Evolutionary conservation across 768 basidiomycete species (phyloP), one percentile per base, ranked within the genome.

Genomic region (Fomitopsis serialis): DNA sequence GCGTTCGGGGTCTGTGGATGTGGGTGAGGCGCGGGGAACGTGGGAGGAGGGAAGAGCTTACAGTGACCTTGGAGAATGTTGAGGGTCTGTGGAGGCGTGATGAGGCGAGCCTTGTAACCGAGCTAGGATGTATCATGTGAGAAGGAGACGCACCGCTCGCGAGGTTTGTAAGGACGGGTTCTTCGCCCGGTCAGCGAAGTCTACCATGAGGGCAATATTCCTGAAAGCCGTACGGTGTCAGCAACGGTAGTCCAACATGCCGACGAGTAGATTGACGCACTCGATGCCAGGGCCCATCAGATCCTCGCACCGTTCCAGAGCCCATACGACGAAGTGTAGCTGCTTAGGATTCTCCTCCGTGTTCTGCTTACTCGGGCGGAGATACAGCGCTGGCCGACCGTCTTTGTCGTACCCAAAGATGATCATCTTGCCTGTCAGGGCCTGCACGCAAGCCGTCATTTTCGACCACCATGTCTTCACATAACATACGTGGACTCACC

Each of bases 271-370:
- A 19, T 36, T 37, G 19, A 73, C 82, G 52, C 61, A 89, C 89
- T 93, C 92, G 34, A 93, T 83, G 22, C 89, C 89, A 21, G 87
- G 82, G 15, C 77, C 80, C 83, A 91, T 88, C 51, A 92, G 73
- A 58, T 93, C 89, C 23, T 88, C 73, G 17, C 77, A 72, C 1
- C 87, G 79, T 66, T 96, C 92, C 25, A 94, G 68, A 71, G 84
- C 76, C 82, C 85, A 95, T 15, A 92, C 79, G 1, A 78, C 75
- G 59, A 78, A 87, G 45, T 90, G 78, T 45, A 92, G 77, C 69
- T 92, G 90, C 19, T 84, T 75, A 2, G 73, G 72, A 4, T 77
- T 66, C 57, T 85, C 87, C 3, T 80, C 76, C 0, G 91, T 93
- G 67, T 93, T 94, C 67, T 94, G 92, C 21, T 81, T 81, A 63